A percentile compares a stretch with the other conserved stretches of the same genome.
Evolutionary conservation across 225 moss, liverwort and hornwort genomes (phyloP).

Genomic region (Anthoceros angustus): DNA sequence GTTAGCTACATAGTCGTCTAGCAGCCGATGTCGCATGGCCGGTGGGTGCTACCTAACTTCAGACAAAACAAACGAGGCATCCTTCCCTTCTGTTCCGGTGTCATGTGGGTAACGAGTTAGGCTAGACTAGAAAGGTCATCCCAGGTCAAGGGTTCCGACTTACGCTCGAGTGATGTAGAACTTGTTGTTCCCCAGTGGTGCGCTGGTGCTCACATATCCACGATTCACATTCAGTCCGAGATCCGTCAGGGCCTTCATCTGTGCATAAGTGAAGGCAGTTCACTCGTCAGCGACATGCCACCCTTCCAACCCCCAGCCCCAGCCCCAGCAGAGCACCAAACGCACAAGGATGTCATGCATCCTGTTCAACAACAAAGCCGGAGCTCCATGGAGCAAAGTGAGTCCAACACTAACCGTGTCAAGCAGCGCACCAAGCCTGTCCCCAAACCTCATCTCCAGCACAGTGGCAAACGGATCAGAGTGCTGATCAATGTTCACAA

Average conservation of each 20-base stretch:
- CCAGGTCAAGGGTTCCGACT: slow-evolving; percentile 8
- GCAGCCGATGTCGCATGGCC: no score
- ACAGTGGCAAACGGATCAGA: slow-evolving; percentile 49
- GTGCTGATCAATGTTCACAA: slow-evolving; percentile 67
- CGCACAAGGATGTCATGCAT: not conserved
- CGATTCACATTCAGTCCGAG: slow-evolving; percentile 57
- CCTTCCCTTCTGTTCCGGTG: no score
- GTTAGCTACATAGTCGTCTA: no score
- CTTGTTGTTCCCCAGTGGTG: slow-evolving; percentile 33
- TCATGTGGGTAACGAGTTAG: slow-evolving; percentile 4
- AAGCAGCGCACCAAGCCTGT: slow-evolving; percentile 74
- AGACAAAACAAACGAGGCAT: no score
- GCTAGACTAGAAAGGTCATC: not conserved
- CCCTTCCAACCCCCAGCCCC: not conserved
- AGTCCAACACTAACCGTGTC: slow-evolving; percentile 32
- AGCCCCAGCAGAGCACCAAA: not conserved
- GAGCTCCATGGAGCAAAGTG: not conserved
- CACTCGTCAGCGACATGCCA: no score
- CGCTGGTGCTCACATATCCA: slow-evolving; percentile 47
- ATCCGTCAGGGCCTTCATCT: slow-evolving; percentile 66
- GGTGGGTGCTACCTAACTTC: no score
- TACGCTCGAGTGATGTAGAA: slow-evolving; percentile 62
- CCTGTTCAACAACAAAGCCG: not conserved
- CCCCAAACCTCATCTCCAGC: slow-evolving; percentile 74
- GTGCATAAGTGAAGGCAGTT: slow-evolving; percentile 1